These are phyloP conservation scores for Nepenthes gracilis DNA, from an alignment of 148 eudicot species.

Conservation along the genomic window DNA sequence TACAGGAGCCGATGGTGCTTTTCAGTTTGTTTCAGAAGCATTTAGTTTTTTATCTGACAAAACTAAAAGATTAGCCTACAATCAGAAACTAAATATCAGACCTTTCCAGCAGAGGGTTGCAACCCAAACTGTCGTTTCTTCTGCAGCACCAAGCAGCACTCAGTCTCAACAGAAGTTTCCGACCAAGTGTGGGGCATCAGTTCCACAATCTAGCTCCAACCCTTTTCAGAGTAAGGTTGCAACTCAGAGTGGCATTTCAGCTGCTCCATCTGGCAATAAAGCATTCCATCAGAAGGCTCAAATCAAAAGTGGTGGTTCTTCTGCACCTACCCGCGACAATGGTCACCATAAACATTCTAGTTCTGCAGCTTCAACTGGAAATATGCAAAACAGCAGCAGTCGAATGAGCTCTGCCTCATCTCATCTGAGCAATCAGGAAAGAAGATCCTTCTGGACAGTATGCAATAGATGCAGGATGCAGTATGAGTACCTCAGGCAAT, in stretches of 20 bases:
- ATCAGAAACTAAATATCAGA: constrained; percentile 39
- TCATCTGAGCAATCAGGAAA: constrained; percentile 27
- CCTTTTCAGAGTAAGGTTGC: constrained; percentile 16
- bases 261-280: constrained; percentile 13
- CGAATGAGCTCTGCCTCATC: constrained; percentile 16
- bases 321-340: constrained; percentile 13
- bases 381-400: constrained; percentile 5
- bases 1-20: constrained; percentile 6
- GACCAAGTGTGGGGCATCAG: constrained; percentile 2
- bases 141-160: background rate
- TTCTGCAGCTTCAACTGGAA: constrained; percentile 1
- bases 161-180: background rate
- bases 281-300: constrained; percentile 40
- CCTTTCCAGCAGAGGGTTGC: constrained; percentile 23
- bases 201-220: background rate
- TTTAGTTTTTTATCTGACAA: constrained; percentile 4
- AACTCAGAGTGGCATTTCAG: constrained; percentile 20
- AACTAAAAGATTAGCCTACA: constrained; percentile 31
- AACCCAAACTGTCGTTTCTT: constrained; percentile 5
- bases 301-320: constrained; percentile 21
- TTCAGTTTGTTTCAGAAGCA: constrained; percentile 10
- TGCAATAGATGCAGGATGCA: constrained; percentile 74
- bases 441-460: constrained; percentile 77
- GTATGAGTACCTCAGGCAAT: constrained; percentile 64
- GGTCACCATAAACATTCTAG: constrained; percentile 28